Base-by-base conservation (phyloP, 208 protist genomes). In the Crithidia acanthocephali region DNA sequence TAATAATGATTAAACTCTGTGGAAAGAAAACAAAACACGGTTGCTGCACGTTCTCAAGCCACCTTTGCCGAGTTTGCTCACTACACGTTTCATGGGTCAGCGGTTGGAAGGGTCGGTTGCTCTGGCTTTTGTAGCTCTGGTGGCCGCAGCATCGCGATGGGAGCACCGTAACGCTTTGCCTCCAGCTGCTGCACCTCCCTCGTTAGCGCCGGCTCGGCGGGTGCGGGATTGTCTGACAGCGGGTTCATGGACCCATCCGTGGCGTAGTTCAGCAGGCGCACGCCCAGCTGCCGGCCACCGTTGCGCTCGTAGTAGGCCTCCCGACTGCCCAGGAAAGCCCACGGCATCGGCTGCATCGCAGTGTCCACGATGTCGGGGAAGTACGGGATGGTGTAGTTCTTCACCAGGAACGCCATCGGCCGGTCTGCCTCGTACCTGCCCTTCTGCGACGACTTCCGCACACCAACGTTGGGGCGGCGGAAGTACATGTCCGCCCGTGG, bases 301-400 rank as follows among this genome's bases (percentile, higher is more conserved):
- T 47, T 74, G 35, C 61, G 77, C 77, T 95, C 91, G 61, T 88
- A 93, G 74, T 86, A 96, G 11, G 82, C 86, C 74, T 96, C 92
- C 4, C 86, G 83, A 53, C 87, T 93, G 20, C 89, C 89, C 15
- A 95, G 72, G 76, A 96, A 95, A 18, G 87, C 90, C 89, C 88
- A 94, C 33, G 92, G 89, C 44, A 78, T 62, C 11, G 92, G 92
- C 53, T 91, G 81, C 85, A 96, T 94, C 27, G 83, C 77, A 0
- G 82, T 82, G 68, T 94, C 92, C 1, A 95, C 87, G 76, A 96
- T 94, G 62, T 96, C 92, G 27, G 92, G 92, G 56, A 96, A 96
- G 74, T 90, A 93, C 18, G 92, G 92, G 22, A 96, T 85, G n/a
- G 92, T 95, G 79, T 94, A 96, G 9, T 52, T 47, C 61, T 85